Conservation (phyloP, 192 early-diverging fungal genomes). For the Coemansia interrupta region DNA sequence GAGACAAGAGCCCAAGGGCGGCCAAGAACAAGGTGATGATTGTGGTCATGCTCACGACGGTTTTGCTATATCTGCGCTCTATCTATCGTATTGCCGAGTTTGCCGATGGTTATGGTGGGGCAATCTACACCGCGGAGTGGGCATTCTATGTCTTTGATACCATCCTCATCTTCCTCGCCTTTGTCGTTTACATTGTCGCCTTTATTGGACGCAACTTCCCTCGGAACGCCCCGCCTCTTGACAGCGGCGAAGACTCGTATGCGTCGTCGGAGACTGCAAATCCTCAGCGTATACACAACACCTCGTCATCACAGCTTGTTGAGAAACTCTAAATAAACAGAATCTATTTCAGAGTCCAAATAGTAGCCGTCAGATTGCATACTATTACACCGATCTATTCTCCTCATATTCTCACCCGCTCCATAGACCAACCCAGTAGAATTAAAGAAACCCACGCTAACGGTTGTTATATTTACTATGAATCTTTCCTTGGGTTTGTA, state of each 20-base stretch:
- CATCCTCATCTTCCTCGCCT: conserved; percentile 40
- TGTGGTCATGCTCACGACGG: conserved; percentile 28
- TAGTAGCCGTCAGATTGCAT: neutral
- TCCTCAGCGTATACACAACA: neutral
- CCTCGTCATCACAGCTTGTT: conserved; percentile 4
- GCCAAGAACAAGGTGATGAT: conserved; percentile 37
- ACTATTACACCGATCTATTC: neutral
- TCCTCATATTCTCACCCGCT: neutral
- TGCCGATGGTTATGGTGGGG: conserved; percentile 38
- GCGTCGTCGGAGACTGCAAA: too few species aligned
- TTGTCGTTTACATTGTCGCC: conserved; percentile 37
- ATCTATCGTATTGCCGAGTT: conserved; percentile 54
- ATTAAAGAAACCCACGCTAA: neutral
- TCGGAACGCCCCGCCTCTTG: conserved; percentile 1
- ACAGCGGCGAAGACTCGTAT: neutral
- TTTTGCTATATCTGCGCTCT: conserved; percentile 40
- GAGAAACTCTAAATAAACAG: neutral
- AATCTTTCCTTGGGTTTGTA: neutral
- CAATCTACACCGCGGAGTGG: conserved; percentile 47
- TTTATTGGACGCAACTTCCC: conserved; percentile 28
- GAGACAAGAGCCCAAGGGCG: conserved; percentile 8
- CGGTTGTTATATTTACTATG: neutral
- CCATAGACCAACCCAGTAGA: neutral
- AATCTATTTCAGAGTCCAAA: neutral
- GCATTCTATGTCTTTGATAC: conserved; percentile 56